Evolutionary conservation across 1,284 basidiomycete genomes (phyloP), one percentile per base, ranked within the genome.

Genomic region (Heterobasidion parviporum): DNA sequence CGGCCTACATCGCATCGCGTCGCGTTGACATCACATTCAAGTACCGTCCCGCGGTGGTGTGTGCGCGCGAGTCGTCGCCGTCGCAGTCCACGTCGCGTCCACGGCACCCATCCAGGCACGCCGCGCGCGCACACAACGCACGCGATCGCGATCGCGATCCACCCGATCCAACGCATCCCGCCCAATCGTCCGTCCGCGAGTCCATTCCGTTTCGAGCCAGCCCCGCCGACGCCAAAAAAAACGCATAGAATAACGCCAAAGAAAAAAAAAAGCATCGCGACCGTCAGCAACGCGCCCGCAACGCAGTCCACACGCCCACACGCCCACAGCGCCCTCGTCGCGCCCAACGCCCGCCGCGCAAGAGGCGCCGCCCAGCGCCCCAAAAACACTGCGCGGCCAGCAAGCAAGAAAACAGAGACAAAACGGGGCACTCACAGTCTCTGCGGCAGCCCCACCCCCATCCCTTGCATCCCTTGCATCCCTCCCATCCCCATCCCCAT

Each of bases 1-100:
- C 57, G 85, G 82, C 54, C 87, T 90, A 67, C 35, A 50, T 15
- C 8, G 16, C 18, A 3, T 9, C 15, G 15, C 32, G 47, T 55
- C 51, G 36, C 43, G 61, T 36, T 49, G 45, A 35, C 46, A 56
- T 50, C 46, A 34, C 15, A 41, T n/a, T 15, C 34, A 18, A 16
- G 38, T 16, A 36, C 43, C 15, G 55, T 43, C 50, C 50, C 50
- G 57, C 53, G 44, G 52, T 34, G 16, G 34, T 20, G 41, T 41
- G 43, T 41, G 54, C 35, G 48, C 16, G 48, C 18, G 43, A 18
- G 34, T 47, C 56, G 33, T 18, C 50, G 43, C 36, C 38, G 53
- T 2, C 35, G 3, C 15, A 16, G 51, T 10, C 12, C 3, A 1
- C 45, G 16, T 47, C 16, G n/a, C 9, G 45, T 26, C 15, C 9